These are phyloP conservation scores for Wickerhamiella pararugosa DNA, from an alignment of 1,139 yeast genomes.

Conservation along the genomic window DNA sequence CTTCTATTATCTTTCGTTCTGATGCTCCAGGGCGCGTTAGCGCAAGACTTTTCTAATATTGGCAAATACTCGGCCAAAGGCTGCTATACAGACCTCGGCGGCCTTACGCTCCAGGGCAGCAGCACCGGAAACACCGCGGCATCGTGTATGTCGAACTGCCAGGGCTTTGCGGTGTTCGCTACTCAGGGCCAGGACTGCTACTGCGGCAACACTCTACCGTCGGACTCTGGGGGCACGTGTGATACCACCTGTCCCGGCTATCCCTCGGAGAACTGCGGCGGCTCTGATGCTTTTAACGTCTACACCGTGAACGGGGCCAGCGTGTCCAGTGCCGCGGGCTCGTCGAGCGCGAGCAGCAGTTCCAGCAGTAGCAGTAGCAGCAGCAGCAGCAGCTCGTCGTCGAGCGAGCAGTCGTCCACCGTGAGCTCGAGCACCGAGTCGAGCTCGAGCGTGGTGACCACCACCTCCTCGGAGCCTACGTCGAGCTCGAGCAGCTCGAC, in stretches of 20 bases:
- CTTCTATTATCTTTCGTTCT: neutral
- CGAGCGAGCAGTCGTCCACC: constrained; percentile 8
- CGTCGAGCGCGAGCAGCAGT: constrained; percentile 11
- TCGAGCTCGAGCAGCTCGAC: constrained; percentile 10
- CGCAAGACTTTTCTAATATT: constrained; percentile 3
- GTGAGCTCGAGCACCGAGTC: constrained; percentile 9
- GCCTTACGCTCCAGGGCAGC: constrained; percentile 13
- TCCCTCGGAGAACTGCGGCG: constrained; percentile 42
- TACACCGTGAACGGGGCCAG: constrained; percentile 22
- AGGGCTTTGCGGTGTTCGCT: constrained; percentile 41
- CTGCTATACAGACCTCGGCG: constrained; percentile 16
- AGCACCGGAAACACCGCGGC: constrained; percentile 5
- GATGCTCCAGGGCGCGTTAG: constrained; percentile 3
- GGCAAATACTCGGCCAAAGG: constrained; percentile 12
- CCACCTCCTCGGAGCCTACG: constrained; percentile 15
- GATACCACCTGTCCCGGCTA: constrained; percentile 37
- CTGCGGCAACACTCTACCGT: constrained; percentile 47
- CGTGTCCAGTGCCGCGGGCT: constrained; percentile 12
- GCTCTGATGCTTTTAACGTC: constrained; percentile 31
- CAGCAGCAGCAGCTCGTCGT: constrained; percentile 9
- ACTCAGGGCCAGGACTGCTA: constrained; percentile 45
- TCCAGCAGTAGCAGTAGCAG: constrained; percentile 7
- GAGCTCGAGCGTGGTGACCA: constrained; percentile 14
- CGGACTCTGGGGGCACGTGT: constrained; percentile 29
- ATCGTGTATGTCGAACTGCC: constrained; percentile 12